Conservation (phyloP, 805 yeast genomes). For the Torulaspora franciscae region DNA sequence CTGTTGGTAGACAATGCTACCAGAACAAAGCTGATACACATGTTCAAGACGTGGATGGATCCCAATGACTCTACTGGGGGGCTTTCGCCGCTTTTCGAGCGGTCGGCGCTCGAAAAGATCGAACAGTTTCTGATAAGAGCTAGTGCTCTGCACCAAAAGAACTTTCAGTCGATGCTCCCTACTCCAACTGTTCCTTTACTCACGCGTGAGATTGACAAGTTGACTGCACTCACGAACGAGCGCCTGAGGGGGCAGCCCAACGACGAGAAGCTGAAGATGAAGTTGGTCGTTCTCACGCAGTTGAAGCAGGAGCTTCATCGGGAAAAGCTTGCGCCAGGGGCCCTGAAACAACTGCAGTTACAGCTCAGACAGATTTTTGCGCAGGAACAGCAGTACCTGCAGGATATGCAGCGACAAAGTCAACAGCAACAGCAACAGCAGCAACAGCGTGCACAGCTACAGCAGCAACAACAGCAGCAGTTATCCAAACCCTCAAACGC, state of each 20-base stretch:
- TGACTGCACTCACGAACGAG: slow-evolving; percentile 34
- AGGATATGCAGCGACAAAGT: slow-evolving; percentile 26
- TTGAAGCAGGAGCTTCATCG: slow-evolving; percentile 35
- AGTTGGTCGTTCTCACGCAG: slow-evolving; percentile 36
- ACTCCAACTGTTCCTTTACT: slow-evolving; percentile 33
- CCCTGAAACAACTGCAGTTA: slow-evolving; percentile 37
- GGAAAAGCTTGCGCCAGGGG: slow-evolving; percentile 32
- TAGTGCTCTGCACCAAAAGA: slow-evolving; percentile 42
- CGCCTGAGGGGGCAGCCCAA: slow-evolving; percentile 31
- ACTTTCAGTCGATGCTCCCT: slow-evolving; percentile 29
- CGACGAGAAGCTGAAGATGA: slow-evolving; percentile 33
- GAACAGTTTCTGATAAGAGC: slow-evolving; percentile 67
- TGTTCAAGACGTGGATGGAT: slow-evolving; percentile 84
- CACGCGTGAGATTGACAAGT: slow-evolving; percentile 35
- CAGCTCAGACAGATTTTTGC: slow-evolving; percentile 40
- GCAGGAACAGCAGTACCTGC: slow-evolving; percentile 35
- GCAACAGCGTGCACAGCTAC: slow-evolving; percentile 29
- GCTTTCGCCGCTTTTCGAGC: slow-evolving; percentile 60
- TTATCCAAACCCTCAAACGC: slow-evolving; percentile 4
- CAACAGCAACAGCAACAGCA: slow-evolving; percentile 32
- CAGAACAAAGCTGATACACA: slow-evolving; percentile 64
- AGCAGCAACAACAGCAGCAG: slow-evolving; percentile 20
- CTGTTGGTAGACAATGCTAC: slow-evolving; percentile 72
- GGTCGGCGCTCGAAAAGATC: slow-evolving; percentile 61
- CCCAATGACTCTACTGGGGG: slow-evolving; percentile 41